Evolutionary conservation across 306 rosid genomes (phyloP), one percentile per base, ranked within the genome.

Genomic region (Luffa aegyptiaca): DNA sequence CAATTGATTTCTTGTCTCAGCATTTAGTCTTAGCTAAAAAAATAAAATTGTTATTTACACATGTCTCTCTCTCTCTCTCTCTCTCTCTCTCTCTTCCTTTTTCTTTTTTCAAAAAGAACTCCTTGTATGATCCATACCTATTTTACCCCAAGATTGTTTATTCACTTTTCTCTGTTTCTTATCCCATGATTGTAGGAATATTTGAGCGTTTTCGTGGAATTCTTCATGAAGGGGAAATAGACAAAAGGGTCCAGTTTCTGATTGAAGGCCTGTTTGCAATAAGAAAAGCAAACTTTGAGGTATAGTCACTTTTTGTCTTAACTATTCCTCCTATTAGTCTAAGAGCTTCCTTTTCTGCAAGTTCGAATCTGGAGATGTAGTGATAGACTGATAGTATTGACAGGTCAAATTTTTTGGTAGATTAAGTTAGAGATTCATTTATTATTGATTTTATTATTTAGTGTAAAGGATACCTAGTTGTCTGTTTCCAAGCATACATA

Each of bases 181-280:
- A 14, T 58, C 21, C 70, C 35, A 3, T 51, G 78, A 8, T 74
- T 44, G 66, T 21, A 95, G 97, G 97, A 76, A 95, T 95, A 76
- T 95, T 93, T 88, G 99, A 95, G 90, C 96, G 97, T 9, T 95
- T 95, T 65, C 97, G 94, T 48, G 96, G 97, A 86, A 95, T 95
- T 90, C 97, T 95, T 76, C 96, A 95, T 76, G 98, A 92, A 84
- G 99, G 97, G 59, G 97, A 95, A 86, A 95, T 93, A 59, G 97
- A 91, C 87, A 95, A 91, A 80, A 87, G 96, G 78, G 97, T 93
- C 73, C 96, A 95, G 81, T 93, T 91, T 85, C 82, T 93, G 74
- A 95, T 93, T 78, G 99, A 93, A 90, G 91, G 95, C 77, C 82
- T 95, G 75, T 95, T 95, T 88, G 97, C 97, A 3, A 83, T 91